Evolutionary conservation across 2,329 filamentous ascomycete species (phyloP), one percentile per base, ranked within the genome.

Genomic region (Pseudohalonectria lignicola): DNA sequence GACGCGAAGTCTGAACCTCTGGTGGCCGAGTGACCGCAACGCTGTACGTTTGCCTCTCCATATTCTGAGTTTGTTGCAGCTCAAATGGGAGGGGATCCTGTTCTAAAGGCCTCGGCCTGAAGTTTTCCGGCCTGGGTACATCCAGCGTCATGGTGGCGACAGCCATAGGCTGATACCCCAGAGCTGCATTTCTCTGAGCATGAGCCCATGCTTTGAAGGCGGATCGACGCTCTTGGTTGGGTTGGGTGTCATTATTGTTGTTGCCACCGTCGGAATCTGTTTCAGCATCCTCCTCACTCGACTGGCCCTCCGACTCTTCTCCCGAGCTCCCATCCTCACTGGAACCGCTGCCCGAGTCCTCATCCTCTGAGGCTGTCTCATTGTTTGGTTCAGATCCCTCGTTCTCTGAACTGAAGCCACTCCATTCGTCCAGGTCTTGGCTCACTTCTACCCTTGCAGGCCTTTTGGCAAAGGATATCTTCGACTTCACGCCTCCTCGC

Each of bases 171-270:
- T 69, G 47, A 47, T 73, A 79, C 0, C 86, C 88, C 26, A 92
- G 65, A 8, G 84, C 82, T 50, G 90, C 75, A 49, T 94, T 94
- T 40, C 88, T 19, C 16, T 38, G 36, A 15, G 36, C 30, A 5
- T 31, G 29, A 16, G 92, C 92, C 92, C 92, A 98, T 3, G 82
- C 74, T 57, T 96, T 96, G 69, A 98, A 98, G 1, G 86, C 86
- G 2, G 74, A 76, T 31, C 63, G 63, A 10, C 48, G 42, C 15
- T 55, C 49, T 4, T 51, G 46, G 4, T 54, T n/a, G n/a, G n/a
- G 8, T 26, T 12, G 23, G 23, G 23, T 26, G 8, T 26, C 50
- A 12, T 49, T 47, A 2, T 49, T 53, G 1, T 55, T 56, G 1
- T 54, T 53, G 2, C 53, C 56, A 4, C 53, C 55, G 1, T 53